Percentiles rank a stretch among this genome's conserved stretches.
Evolutionary conservation across 495 filamentous ascomycete genomes (phyloP).

Genomic region (Tuber calosporum): DNA sequence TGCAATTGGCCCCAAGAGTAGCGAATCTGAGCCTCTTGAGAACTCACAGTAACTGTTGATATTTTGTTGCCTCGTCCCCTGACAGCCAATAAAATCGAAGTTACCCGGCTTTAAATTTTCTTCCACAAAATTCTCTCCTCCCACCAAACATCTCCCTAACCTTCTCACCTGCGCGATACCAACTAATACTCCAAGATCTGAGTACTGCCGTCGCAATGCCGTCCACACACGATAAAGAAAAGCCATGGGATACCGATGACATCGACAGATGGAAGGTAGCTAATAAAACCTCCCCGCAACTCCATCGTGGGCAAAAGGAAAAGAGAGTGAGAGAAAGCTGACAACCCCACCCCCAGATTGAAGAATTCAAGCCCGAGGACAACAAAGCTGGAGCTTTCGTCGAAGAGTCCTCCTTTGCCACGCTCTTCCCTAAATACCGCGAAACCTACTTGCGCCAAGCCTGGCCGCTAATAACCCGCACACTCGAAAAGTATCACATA

Average conservation of each 20-base stretch:
- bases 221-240: conserved; percentile 86
- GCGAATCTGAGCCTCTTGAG: background rate
- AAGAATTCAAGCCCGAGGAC: conserved; percentile 76
- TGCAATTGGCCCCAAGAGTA: background rate
- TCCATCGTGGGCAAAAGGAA: background rate
- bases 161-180: background rate
- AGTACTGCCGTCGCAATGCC: conserved; percentile 55
- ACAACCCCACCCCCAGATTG: conserved; percentile 49
- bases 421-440: conserved; percentile 95
- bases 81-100: background rate
- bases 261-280: conserved; percentile 92
- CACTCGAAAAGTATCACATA: conserved; percentile 73
- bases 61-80: background rate
- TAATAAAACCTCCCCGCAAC: conserved; percentile 3
- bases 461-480: conserved; percentile 74
- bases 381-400: conserved; percentile 78
- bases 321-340: background rate
- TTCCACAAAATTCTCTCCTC: background rate
- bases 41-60: background rate
- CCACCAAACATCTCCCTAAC: background rate
- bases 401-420: conserved; percentile 86
- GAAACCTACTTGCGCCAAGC: conserved; percentile 87
- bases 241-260: conserved; percentile 96
- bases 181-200: background rate
- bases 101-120: background rate